Percentiles rank a stretch among this genome's conserved stretches.
Evolutionary conservation across 2,329 filamentous ascomycete genomes (phyloP).

Genomic region (Fusarium xyrophilum): DNA sequence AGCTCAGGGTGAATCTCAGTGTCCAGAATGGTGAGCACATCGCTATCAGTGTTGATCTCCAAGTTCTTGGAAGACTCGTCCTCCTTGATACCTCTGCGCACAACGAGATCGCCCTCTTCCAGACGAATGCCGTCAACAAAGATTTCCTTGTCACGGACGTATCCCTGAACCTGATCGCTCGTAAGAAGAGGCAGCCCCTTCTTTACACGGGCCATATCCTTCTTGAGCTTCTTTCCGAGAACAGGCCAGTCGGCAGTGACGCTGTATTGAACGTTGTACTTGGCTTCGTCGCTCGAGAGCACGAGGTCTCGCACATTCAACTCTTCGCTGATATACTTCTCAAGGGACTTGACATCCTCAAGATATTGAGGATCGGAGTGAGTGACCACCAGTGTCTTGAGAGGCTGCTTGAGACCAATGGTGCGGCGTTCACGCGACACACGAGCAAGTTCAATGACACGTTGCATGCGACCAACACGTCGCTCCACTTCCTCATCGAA

Average conservation of each 20-base stretch:
- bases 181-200: conserved; percentile 82
- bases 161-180: conserved; percentile 81
- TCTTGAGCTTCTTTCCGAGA: conserved; percentile 96
- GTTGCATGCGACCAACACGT: conserved; percentile 89
- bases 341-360: conserved; percentile 82
- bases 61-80: conserved; percentile 74
- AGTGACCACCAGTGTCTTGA: conserved; percentile 89
- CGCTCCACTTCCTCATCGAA: conserved; percentile 88
- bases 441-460: conserved; percentile 89
- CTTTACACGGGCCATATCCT: conserved; percentile 89
- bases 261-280: conserved; percentile 91
- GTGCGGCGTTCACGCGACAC: conserved; percentile 84
- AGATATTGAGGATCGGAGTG: conserved; percentile 84
- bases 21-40: conserved; percentile 92
- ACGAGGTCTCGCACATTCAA: conserved; percentile 88
- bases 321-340: conserved; percentile 90
- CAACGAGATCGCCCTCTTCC: conserved; percentile 76
- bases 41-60: conserved; percentile 87
- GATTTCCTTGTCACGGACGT: conserved; percentile 75
- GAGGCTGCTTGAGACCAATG: conserved; percentile 86
- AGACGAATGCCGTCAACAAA: conserved; percentile 86
- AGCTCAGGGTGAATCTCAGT: conserved; percentile 82
- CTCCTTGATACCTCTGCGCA: conserved; percentile 80
- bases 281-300: conserved; percentile 83
- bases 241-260: conserved; percentile 92